Percentiles rank a stretch among this genome's conserved stretches.
Conservation (phyloP, 768 basidiomycete genomes). For the Naganishia vishniacii region DNA sequence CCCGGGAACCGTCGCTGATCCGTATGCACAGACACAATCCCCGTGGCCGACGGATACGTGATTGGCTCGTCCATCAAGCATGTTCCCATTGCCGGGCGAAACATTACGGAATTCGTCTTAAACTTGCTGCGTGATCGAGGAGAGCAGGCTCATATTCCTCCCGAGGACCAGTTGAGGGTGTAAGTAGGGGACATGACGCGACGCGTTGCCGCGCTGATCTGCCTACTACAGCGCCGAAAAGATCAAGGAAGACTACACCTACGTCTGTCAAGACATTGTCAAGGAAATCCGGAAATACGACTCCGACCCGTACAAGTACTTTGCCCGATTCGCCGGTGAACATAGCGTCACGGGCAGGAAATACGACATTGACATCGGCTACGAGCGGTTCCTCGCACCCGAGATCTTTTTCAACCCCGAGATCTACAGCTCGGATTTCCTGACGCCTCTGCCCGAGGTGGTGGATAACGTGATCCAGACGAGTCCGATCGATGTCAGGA, state of each 20-base stretch:
- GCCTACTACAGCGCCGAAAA: conserved; percentile 59
- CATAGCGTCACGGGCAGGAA: conserved; percentile 88
- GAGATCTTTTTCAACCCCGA: conserved; percentile 99
- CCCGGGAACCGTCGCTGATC: not conserved
- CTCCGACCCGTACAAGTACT: conserved; percentile 87
- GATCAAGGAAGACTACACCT: conserved; percentile 97
- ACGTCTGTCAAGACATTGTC: conserved; percentile 98
- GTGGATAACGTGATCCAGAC: conserved; percentile 93
- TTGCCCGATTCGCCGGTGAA: conserved; percentile 88
- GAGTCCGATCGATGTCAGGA: conserved; percentile 92
- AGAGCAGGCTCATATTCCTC: conserved; percentile 80
- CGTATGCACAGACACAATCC: conserved; percentile 63
- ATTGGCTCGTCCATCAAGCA: conserved; percentile 98
- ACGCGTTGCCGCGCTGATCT: not conserved
- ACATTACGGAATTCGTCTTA: conserved; percentile 93
- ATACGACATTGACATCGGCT: conserved; percentile 90
- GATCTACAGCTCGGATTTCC: conserved; percentile 93
- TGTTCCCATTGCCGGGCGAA: conserved; percentile 95
- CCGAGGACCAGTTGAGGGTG: conserved; percentile 87
- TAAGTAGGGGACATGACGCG: conserved; percentile 27
- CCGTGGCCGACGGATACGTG: conserved; percentile 88
- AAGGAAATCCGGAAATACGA: conserved; percentile 99
- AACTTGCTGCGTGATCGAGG: conserved; percentile 93
- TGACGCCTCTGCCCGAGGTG: conserved; percentile 90
- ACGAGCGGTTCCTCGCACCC: conserved; percentile 97